phyloP scores from a whole-genome alignment of 768 basidiomycete species.

The Lactifluus rugatus region DNA sequence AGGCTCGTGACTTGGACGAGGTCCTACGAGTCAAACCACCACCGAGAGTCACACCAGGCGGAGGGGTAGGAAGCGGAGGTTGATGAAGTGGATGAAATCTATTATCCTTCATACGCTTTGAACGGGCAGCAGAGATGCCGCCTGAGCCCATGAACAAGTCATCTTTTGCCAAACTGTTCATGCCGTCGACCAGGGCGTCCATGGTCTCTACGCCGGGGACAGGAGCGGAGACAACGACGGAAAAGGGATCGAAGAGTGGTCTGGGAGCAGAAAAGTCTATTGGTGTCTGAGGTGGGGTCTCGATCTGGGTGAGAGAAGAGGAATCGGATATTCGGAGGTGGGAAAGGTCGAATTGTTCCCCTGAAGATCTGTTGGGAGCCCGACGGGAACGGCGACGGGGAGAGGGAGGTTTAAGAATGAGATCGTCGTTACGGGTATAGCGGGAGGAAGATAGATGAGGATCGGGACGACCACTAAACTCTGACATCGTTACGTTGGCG shows the following conservation, averaged over 20 bases:
- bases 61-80: constrained; percentile 76
- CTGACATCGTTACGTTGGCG: constrained; percentile 1
- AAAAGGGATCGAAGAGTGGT: constrained; percentile 24
- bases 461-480: constrained; percentile 5
- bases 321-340: constrained; percentile 51
- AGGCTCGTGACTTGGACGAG: constrained; percentile 21
- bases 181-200: constrained; percentile 83
- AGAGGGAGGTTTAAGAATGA: constrained; percentile 4
- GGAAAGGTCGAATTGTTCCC: constrained; percentile 8
- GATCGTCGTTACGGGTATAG: constrained; percentile 2
- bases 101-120: constrained; percentile 40
- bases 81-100: constrained; percentile 66
- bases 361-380: constrained; percentile 1
- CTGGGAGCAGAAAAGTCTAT: constrained; percentile 34
- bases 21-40: constrained; percentile 26
- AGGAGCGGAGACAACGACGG: constrained; percentile 68
- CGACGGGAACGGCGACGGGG: constrained; percentile 15
- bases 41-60: constrained; percentile 68
- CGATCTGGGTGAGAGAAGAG: constrained; percentile 52
- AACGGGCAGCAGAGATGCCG: constrained; percentile 35
- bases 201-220: constrained; percentile 74
- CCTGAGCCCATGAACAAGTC: constrained; percentile 36
- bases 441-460: background rate
- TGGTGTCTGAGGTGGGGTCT: constrained; percentile 66
- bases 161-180: constrained; percentile 62